These are phyloP conservation scores for Cucumis melo DNA, from an alignment of 306 rosid genomes.

Conservation along the genomic window DNA sequence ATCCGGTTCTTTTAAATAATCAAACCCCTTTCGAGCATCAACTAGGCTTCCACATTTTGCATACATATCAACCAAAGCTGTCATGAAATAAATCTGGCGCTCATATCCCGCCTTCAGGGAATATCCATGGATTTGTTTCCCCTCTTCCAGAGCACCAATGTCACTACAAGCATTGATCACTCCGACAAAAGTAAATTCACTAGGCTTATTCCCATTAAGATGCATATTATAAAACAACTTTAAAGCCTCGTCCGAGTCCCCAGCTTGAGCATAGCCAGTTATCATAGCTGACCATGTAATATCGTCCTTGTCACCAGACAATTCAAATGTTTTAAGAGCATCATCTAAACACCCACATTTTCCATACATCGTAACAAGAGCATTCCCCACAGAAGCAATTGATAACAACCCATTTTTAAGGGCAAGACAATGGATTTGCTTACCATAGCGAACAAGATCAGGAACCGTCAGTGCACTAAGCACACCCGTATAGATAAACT, in stretches of 20 bases:
- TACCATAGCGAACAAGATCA: slow-evolving; percentile 32
- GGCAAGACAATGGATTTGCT: slow-evolving; percentile 59
- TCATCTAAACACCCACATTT: slow-evolving; percentile 68
- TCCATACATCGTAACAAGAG: slow-evolving; percentile 72
- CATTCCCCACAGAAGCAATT: slow-evolving; percentile 51
- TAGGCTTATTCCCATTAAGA: slow-evolving; percentile 36
- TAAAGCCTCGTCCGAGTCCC: slow-evolving; percentile 50
- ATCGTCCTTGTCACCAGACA: slow-evolving; percentile 45
- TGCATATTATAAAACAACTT: slow-evolving; percentile 51
- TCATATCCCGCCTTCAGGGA: slow-evolving; percentile 60
- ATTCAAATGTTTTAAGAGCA: slow-evolving; percentile 46
- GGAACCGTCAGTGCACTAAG: slow-evolving; percentile 37
- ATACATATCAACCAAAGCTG: slow-evolving; percentile 86
- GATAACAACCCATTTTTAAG: slow-evolving; percentile 40
- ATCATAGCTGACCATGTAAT: slow-evolving; percentile 90
- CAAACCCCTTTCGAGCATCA: slow-evolving; percentile 64
- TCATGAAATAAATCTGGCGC: slow-evolving; percentile 46
- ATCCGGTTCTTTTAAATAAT: slow-evolving; percentile 48
- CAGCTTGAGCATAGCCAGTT: slow-evolving; percentile 65
- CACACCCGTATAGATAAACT: slow-evolving; percentile 47
- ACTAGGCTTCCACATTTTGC: slow-evolving; percentile 51
- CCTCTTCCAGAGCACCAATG: slow-evolving; percentile 42
- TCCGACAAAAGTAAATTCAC: slow-evolving; percentile 63
- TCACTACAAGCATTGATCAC: slow-evolving; percentile 72
- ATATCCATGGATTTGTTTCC: slow-evolving; percentile 61